phyloP scores from a whole-genome alignment of 306 rosid species.

The Pyrus communis region DNA sequence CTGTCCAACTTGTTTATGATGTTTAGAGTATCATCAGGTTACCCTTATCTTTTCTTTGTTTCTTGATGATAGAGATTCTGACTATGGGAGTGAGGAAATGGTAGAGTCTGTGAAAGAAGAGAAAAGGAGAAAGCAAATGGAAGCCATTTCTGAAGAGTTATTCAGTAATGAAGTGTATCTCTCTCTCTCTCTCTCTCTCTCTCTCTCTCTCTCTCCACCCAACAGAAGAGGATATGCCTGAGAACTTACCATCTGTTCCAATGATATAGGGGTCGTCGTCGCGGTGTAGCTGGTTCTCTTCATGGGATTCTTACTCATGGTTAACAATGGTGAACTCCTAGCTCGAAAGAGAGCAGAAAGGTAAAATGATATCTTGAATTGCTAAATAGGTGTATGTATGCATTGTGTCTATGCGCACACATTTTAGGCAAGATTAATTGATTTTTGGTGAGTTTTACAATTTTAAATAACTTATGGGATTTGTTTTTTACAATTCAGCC shows the following conservation, averaged over 20 bases:
- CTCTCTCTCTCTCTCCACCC: background rate
- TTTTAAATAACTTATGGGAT: background rate
- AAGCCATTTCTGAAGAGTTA: conserved; percentile 81
- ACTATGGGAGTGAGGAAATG: conserved; percentile 46
- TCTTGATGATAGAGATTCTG: conserved; percentile 51
- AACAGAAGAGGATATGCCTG: background rate
- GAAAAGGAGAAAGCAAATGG: conserved; percentile 65
- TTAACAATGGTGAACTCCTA: background rate
- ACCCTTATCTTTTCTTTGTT: conserved; percentile 7
- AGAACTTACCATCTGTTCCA: conserved; percentile 12
- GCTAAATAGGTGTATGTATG: background rate
- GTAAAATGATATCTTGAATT: background rate
- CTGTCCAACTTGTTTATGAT: conserved; percentile 3
- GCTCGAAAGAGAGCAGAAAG: background rate
- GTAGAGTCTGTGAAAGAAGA: conserved; percentile 55
- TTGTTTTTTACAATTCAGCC: background rate
- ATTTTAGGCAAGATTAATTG: background rate
- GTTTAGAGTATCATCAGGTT: conserved; percentile 6
- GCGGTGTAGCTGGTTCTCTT: conserved; percentile 56
- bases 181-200: background rate
- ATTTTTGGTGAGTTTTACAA: background rate
- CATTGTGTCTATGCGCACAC: background rate
- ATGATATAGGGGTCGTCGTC: conserved; percentile 39
- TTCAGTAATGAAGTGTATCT: conserved; percentile 59
- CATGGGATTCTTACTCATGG: conserved; percentile 39